A percentile compares a stretch with the other conserved stretches of the same genome.
These are phyloP conservation scores for Aegilops sharonensis DNA, from an alignment of 176 grass and related monocot species.

Conservation along the genomic window DNA sequence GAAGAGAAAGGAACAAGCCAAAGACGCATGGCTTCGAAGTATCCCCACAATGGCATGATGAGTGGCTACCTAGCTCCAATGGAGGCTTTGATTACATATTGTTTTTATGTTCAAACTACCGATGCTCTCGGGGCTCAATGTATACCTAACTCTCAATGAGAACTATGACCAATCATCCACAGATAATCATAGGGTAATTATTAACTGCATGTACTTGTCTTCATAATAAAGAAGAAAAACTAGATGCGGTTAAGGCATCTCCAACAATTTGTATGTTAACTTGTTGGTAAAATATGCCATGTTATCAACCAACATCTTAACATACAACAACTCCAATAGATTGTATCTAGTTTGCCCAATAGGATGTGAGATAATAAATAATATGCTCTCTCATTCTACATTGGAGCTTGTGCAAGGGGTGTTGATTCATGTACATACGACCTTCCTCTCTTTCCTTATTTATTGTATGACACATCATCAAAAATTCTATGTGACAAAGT, in stretches of 20 bases:
- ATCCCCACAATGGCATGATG: constrained; percentile 42
- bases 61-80: constrained; percentile 21
- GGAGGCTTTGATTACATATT: not conserved
- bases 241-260: not conserved
- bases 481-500: too few relatives aligned
- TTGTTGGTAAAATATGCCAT: too few relatives aligned
- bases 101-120: not conserved
- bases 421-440: too few relatives aligned
- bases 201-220: not conserved
- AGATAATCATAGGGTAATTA: constrained; percentile 6
- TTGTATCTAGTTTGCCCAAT: too few relatives aligned
- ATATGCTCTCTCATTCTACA: too few relatives aligned
- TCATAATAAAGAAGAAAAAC: not conserved
- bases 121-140: constrained; percentile 9
- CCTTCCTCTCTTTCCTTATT: too few relatives aligned
- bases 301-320: too few relatives aligned
- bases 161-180: constrained; percentile 26
- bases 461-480: too few relatives aligned
- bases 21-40: constrained; percentile 26
- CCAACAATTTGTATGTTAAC: too few relatives aligned
- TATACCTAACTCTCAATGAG: constrained; percentile 9
- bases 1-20: constrained; percentile 43
- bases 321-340: too few relatives aligned
- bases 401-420: too few relatives aligned
- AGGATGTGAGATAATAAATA: too few relatives aligned